Evolutionary conservation across 2,329 filamentous ascomycete genomes (phyloP), one percentile per base, ranked within the genome.

Genomic region (Colletotrichum aenigma): DNA sequence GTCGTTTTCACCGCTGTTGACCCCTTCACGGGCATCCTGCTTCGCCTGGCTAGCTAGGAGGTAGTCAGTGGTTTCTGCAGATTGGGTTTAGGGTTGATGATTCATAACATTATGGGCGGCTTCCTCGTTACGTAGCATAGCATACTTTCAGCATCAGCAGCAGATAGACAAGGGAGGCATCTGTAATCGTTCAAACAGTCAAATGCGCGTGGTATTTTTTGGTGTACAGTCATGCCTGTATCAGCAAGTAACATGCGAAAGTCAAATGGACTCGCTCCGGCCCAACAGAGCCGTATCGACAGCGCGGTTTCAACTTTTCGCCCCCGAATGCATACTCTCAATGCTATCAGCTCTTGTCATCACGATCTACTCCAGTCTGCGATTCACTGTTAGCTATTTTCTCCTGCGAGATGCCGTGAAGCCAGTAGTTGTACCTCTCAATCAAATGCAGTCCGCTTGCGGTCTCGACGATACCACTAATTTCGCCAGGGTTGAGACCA

Each of bases 381-480:
- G 83, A 95, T 95, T 9, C n/a, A 13, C 10, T 6, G 58, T 62
- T 82, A 95, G 87, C 86, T 74, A 16, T 30, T 62, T 69, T 48
- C 10, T 48, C 38, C 38, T n/a, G 6, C 8, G 18, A 12, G 9
- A n/a, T 48, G 18, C 9, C 5, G 9, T 12, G 38, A 48, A 48
- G 18, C 38, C 38, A n/a, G 18, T 21, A 24, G 4, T 24, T 13
- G n/a, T 90, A 97, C 95, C 96, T 94, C 87, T 98, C 94, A 86
- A 99, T 99, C 86, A 99, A 89, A 87, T 99, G 97, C 82, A 98
- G 88, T 1, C 97, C 97, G 68, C 96, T 98, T 66, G 96, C 96
- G 52, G 97, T 98, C 86, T 98, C 94, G 15, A 98, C 94, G 48
- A 98, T 89, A 62, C 91, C 89, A 86, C 96, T 98, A 82, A 98